Conservation (phyloP, 345 rosid genomes). For the Syzygium grande region DNA sequence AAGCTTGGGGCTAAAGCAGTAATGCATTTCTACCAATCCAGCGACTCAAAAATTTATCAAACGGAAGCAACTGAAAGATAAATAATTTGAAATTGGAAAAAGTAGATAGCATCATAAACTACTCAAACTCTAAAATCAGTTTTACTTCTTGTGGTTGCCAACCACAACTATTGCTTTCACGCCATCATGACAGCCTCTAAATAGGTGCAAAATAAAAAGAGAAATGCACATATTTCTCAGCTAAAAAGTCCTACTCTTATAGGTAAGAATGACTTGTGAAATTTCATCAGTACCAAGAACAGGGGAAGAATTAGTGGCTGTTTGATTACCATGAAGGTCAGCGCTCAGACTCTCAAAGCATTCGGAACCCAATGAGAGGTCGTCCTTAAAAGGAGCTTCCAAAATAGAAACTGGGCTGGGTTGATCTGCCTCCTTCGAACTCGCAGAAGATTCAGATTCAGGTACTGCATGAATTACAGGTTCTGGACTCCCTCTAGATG, state of each 20-base stretch:
- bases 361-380: constrained; percentile 72
- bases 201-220: not conserved
- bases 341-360: constrained; percentile 92
- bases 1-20: not conserved
- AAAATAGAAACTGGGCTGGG: constrained; percentile 94
- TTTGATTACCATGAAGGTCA: constrained; percentile 76
- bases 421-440: constrained; percentile 76
- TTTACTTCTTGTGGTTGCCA: not conserved
- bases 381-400: constrained; percentile 75
- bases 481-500: constrained; percentile 21
- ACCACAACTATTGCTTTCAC: not conserved
- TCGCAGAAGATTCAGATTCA: constrained; percentile 40
- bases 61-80: not conserved
- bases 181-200: not conserved
- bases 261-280: not conserved
- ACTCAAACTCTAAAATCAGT: not conserved
- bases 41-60: not conserved
- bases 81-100: not conserved
- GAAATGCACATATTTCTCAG: not conserved
- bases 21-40: not conserved
- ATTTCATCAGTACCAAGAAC: not conserved
- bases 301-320: not conserved
- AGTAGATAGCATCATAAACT: not conserved
- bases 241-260: not conserved
- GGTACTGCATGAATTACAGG: constrained; percentile 26